These are phyloP conservation scores for Kodamaea anthophila DNA, from an alignment of 1,139 yeast species.

Conservation along the genomic window DNA sequence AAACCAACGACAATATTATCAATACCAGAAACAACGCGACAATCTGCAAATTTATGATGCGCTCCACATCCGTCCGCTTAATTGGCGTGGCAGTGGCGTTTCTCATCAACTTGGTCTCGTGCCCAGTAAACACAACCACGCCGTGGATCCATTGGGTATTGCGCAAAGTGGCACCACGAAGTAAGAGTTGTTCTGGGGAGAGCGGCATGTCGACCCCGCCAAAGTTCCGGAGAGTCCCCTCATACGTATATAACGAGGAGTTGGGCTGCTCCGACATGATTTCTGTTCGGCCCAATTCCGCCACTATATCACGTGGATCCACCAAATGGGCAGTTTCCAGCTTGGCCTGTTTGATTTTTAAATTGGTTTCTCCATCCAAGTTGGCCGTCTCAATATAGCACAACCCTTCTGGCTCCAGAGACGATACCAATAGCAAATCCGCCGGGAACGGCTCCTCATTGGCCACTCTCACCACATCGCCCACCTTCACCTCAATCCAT, in stretches of 20 bases:
- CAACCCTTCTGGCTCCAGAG: conserved; percentile 96
- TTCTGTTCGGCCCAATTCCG: conserved; percentile 28
- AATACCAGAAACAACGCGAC: conserved; percentile 79
- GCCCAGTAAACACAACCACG: conserved; percentile 91
- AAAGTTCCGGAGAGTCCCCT: conserved; percentile 67
- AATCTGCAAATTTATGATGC: conserved; percentile 89
- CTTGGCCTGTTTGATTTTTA: conserved; percentile 86
- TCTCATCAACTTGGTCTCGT: conserved; percentile 96
- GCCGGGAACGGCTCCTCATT: conserved; percentile 96
- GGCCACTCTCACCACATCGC: conserved; percentile 79
- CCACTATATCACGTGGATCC: conserved; percentile 55
- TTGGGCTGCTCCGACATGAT: conserved; percentile 89
- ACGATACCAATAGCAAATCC: conserved; percentile 73
- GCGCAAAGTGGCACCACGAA: conserved; percentile 92
- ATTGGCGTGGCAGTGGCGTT: conserved; percentile 98
- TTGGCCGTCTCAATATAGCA: conserved; percentile 98
- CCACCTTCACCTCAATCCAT: conserved; percentile 89
- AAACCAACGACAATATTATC: conserved; percentile 66
- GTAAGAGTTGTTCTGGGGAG: conserved; percentile 81
- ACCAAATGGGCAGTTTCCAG: conserved; percentile 72
- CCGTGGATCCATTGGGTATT: conserved; percentile 97
- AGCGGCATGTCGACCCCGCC: conserved; percentile 53
- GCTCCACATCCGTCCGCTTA: conserved; percentile 93
- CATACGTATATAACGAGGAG: conserved; percentile 89
- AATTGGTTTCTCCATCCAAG: conserved; percentile 94